Evolutionary conservation across 73 alveolate species (phyloP).

Genomic region (Paramecium primaurelia): DNA sequence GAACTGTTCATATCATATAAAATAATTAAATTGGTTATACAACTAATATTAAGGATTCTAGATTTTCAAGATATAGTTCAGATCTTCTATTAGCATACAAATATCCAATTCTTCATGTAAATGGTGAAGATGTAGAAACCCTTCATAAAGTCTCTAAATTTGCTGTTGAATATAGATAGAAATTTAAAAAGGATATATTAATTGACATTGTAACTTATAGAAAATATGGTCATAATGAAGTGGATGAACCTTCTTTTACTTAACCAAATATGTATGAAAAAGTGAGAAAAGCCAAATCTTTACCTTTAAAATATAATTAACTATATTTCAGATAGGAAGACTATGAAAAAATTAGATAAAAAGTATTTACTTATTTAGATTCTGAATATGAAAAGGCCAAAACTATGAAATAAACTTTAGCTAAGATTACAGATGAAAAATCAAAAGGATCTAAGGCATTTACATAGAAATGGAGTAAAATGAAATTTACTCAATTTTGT

Average conservation of each 20-base stretch:
- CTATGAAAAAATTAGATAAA: constrained; percentile 62
- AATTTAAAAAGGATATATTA: constrained; percentile 60
- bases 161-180: constrained; percentile 69
- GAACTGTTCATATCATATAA: constrained; percentile 75
- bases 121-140: constrained; percentile 74
- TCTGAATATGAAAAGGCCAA: constrained; percentile 70
- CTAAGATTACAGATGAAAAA: constrained; percentile 56
- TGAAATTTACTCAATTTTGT: constrained; percentile 64
- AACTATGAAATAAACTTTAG: constrained; percentile 59
- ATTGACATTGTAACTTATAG: constrained; percentile 92
- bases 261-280: constrained; percentile 84
- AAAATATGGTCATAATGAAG: constrained; percentile 95
- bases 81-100: constrained; percentile 74
- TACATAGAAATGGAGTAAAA: constrained; percentile 75
- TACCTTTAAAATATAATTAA: constrained; percentile 32
- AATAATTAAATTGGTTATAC: constrained; percentile 85
- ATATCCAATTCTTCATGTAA: constrained; percentile 73
- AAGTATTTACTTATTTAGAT: constrained; percentile 65
- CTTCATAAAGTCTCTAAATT: constrained; percentile 54
- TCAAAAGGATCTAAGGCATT: constrained; percentile 71
- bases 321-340: constrained; percentile 57
- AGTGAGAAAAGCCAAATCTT: constrained; percentile 39
- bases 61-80: constrained; percentile 70
- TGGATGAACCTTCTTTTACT: constrained; percentile 92
- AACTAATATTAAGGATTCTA: constrained; percentile 67